Evolutionary conservation across 2,329 filamentous ascomycete species (phyloP).

Genomic region (Monosporascus sp.): DNA sequence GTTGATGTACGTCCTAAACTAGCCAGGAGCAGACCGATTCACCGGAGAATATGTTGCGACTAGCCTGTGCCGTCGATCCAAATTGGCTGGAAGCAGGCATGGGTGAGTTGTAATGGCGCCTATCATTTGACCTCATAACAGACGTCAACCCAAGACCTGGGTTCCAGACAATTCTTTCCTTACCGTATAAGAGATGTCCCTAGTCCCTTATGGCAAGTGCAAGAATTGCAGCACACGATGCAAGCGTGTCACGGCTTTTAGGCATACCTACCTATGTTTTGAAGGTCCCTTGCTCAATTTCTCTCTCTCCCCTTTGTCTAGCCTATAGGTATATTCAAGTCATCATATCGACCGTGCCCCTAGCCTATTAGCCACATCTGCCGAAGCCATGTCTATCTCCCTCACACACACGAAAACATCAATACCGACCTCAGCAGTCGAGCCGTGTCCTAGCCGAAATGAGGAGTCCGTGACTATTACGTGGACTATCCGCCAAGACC

Average conservation of each 20-base stretch:
- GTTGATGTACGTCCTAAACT: too few relatives aligned
- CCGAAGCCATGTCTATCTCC: conserved; percentile 20
- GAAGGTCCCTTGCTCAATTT: not conserved
- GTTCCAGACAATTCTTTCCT: not conserved
- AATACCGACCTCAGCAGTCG: conserved; percentile 13
- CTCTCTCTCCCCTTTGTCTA: not conserved
- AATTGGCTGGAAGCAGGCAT: too few relatives aligned
- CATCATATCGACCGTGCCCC: not conserved
- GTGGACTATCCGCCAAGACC: conserved; percentile 42
- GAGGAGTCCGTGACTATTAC: conserved; percentile 27
- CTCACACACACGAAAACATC: conserved; percentile 18
- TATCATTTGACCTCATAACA: not conserved
- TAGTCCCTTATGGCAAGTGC: not conserved
- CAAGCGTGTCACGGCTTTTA: not conserved
- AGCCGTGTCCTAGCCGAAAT: conserved; percentile 8
- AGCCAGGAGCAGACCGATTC: too few relatives aligned
- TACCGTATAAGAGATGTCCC: not conserved
- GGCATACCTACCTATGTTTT: not conserved
- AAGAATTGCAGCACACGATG: not conserved
- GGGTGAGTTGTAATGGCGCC: too few relatives aligned
- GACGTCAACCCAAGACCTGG: not conserved
- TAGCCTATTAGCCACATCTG: too few relatives aligned
- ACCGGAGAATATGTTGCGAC: too few relatives aligned
- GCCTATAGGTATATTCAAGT: too few relatives aligned
- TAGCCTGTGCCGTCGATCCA: too few relatives aligned